Evolutionary conservation across 2,329 filamentous ascomycete species (phyloP).

Genomic region (Penicillium decumbens): DNA sequence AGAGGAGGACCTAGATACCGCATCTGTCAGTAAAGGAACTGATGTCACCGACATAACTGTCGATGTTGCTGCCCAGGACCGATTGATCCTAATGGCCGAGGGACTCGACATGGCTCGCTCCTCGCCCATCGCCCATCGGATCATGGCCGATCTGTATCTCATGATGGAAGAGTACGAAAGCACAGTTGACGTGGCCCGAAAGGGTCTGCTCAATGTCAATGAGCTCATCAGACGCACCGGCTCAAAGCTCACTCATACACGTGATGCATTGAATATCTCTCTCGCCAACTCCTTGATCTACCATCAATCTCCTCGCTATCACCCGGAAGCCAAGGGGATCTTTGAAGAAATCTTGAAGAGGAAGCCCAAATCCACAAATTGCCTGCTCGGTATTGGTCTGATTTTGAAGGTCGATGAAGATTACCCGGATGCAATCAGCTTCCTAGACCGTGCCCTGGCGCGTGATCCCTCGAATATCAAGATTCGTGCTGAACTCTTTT

Average conservation of each 20-base stretch:
- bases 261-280: constrained; percentile 69
- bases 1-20: constrained; percentile 39
- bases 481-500: constrained; percentile 81
- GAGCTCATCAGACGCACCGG: constrained; percentile 64
- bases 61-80: constrained; percentile 68
- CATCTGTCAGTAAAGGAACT: constrained; percentile 25
- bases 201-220: constrained; percentile 60
- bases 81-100: constrained; percentile 73
- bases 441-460: constrained; percentile 69
- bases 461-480: constrained; percentile 70
- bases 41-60: constrained; percentile 36
- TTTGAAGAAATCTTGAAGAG: constrained; percentile 77
- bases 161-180: constrained; percentile 79
- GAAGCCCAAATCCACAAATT: constrained; percentile 70
- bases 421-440: constrained; percentile 73
- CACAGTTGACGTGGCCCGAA: constrained; percentile 72
- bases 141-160: constrained; percentile 79
- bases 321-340: constrained; percentile 77
- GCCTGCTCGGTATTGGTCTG: constrained; percentile 82
- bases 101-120: constrained; percentile 59
- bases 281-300: constrained; percentile 86
- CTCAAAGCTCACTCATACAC: constrained; percentile 62
- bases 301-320: constrained; percentile 83
- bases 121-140: constrained; percentile 75
- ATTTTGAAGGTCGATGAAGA: constrained; percentile 93